phyloP scores from a whole-genome alignment of 139 green algal species.

The Chlamydomonas eustigma region DNA sequence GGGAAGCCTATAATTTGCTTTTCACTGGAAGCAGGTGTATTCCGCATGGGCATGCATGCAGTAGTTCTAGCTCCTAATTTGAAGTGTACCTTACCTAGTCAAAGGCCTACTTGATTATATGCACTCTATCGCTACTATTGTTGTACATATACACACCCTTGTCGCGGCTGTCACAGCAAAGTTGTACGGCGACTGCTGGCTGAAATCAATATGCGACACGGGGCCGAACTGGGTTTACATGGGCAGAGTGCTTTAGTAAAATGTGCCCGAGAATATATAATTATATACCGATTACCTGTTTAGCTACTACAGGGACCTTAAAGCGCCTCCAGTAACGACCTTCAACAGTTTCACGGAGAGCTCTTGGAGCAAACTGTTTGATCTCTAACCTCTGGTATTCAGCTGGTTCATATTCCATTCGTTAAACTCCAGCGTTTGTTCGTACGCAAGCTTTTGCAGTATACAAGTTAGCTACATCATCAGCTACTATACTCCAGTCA shows the following conservation, averaged over 20 bases:
- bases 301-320: slow-evolving; percentile 43
- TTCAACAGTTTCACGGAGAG: slow-evolving; percentile 75
- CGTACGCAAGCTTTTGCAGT: too few species aligned
- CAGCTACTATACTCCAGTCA: too few species aligned
- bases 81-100: too few species aligned
- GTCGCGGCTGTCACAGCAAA: slow-evolving; percentile 81
- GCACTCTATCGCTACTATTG: too few species aligned
- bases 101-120: too few species aligned
- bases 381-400: slow-evolving; percentile 70
- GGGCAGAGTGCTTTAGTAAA: neutral
- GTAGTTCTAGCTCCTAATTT: too few species aligned
- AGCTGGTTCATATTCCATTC: slow-evolving; percentile 30
- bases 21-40: too few species aligned
- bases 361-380: slow-evolving; percentile 55
- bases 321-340: slow-evolving; percentile 81
- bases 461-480: too few species aligned
- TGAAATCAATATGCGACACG: slow-evolving; percentile 82
- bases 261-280: neutral
- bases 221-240: slow-evolving; percentile 60
- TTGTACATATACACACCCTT: too few species aligned
- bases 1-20: too few species aligned
- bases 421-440: too few species aligned
- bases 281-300: slow-evolving; percentile 54
- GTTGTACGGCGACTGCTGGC: slow-evolving; percentile 58
- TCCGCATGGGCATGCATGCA: too few species aligned